Percentiles rank a stretch among this genome's conserved stretches.
Evolutionary conservation across 768 basidiomycete species (phyloP).

Genomic region (Termitomyces sp.): DNA sequence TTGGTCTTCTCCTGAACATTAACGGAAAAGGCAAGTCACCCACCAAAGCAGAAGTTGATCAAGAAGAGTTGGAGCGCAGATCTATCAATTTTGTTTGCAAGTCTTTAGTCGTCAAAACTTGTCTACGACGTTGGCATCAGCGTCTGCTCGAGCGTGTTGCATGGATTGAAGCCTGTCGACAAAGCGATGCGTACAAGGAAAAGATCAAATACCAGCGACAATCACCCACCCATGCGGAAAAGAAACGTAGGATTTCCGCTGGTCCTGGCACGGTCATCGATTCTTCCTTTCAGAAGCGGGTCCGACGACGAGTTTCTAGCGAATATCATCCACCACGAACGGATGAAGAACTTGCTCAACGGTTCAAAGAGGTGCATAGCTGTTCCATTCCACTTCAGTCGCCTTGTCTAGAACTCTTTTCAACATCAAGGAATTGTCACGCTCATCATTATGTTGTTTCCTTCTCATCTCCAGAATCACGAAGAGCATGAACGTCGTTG

Average conservation of each 20-base stretch:
- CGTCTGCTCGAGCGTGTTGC: constrained; percentile 40
- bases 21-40: constrained; percentile 21
- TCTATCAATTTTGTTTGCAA: constrained; percentile 40
- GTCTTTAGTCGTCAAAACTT: constrained; percentile 35
- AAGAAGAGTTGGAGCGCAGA: constrained; percentile 34
- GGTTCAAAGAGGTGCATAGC: constrained; percentile 63
- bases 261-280: constrained; percentile 14
- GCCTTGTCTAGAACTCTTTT: constrained; percentile 12
- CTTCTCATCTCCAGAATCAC: constrained; percentile 50
- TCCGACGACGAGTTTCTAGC: constrained; percentile 34
- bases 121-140: constrained; percentile 45
- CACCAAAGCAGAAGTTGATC: constrained; percentile 25
- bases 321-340: constrained; percentile 53
- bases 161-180: constrained; percentile 61
- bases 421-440: constrained; percentile 13
- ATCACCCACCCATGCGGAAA: constrained; percentile 21
- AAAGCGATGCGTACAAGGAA: constrained; percentile 58
- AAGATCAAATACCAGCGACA: constrained; percentile 33
- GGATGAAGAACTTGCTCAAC: constrained; percentile 61
- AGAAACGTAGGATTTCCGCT: constrained; percentile 30
- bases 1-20: constrained; percentile 9
- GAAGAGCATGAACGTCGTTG: constrained; percentile 70
- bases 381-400: constrained; percentile 14
- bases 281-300: constrained; percentile 34
- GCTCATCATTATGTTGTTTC: constrained; percentile 16